Percentiles rank a stretch among this genome's conserved stretches.
Evolutionary conservation across 2,329 filamentous ascomycete genomes (phyloP).

Genomic region (Talaromyces sp.): DNA sequence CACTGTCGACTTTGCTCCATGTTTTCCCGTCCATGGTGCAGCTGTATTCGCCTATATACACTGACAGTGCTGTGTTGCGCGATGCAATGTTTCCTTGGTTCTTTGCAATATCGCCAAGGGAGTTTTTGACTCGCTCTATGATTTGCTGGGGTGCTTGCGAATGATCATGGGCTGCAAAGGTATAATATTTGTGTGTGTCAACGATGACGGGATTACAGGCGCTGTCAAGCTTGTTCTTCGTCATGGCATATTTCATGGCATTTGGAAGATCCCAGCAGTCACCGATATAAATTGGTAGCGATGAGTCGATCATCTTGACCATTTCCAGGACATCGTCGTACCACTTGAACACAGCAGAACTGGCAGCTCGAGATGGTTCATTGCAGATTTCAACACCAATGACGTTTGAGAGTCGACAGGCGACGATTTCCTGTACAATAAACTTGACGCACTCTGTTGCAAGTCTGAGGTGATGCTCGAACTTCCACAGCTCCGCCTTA

Average conservation of each 20-base stretch:
- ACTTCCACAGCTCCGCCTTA: constrained; percentile 50
- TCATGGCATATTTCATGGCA: constrained; percentile 43
- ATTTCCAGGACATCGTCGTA: constrained; percentile 49
- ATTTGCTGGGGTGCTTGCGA: constrained; percentile 49
- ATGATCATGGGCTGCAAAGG: constrained; percentile 52
- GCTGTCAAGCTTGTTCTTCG: constrained; percentile 34
- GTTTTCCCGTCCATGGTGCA: constrained; percentile 51
- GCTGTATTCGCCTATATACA: constrained; percentile 55
- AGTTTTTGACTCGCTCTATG: constrained; percentile 41
- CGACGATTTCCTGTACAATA: constrained; percentile 45
- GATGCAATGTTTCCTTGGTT: constrained; percentile 47
- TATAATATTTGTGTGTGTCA: constrained; percentile 58
- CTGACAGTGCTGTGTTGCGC: constrained; percentile 45
- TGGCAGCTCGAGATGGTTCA: constrained; percentile 48
- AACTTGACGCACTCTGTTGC: constrained; percentile 47
- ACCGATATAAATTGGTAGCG: constrained; percentile 53
- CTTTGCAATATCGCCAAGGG: constrained; percentile 43
- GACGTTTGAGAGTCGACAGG: constrained; percentile 41
- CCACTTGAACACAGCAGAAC: constrained; percentile 51
- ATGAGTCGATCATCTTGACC: constrained; percentile 45
- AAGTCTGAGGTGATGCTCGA: constrained; percentile 39
- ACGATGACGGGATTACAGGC: constrained; percentile 47
- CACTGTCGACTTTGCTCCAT: constrained; percentile 44
- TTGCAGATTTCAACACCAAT: constrained; percentile 56
- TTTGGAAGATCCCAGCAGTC: constrained; percentile 53